Evolutionary conservation across 2,329 filamentous ascomycete genomes (phyloP), one percentile per base, ranked within the genome.

Genomic region (Curvularia sp.): DNA sequence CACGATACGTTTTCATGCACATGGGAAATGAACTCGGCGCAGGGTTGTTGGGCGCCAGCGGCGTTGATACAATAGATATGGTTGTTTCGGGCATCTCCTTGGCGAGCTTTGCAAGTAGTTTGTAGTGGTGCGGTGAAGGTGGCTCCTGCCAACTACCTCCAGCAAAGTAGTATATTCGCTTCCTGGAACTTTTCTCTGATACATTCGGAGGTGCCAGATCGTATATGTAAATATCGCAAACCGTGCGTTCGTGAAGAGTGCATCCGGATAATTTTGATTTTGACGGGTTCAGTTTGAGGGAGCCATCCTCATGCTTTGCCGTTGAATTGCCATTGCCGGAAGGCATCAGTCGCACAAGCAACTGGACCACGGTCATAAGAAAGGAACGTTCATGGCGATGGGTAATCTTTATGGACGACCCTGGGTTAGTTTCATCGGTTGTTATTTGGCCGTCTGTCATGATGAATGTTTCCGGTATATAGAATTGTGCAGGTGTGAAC

Each of bases 91-190:
- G 72, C 3, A 86, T 59, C 1, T 78, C 68, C 2, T 71, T 69
- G 0, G 79, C 79, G 5, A 87, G 69, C 53, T 83, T 79, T 0
- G 80, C 75, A 50, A 79, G 77, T 6, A 86, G 71, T 5, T 77
- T 77, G 84, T 84, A 87, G 60, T 87, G 85, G 48, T 84, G 77
- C 0, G 71, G 63, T 3, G 77, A 79, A 0, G 85, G 81, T 0
- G 82, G 82, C 62, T 76, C 76, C 58, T 84, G 83, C 81, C 85
- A 87, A 3, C 83, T 83, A 6, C 85, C 85, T 1, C 85, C 85
- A 0, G 79, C 78, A 61, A 86, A 86, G 58, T 86, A 87, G 59
- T 84, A 82, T 24, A 88, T 73, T 4, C 76, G 70, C 60, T 74
- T 77, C 22, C 55, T 68, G 12, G 57, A 55, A 26, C 55, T 52